Evolutionary conservation across 2,329 filamentous ascomycete genomes (phyloP).

Genomic region (Thelonectria blattea): DNA sequence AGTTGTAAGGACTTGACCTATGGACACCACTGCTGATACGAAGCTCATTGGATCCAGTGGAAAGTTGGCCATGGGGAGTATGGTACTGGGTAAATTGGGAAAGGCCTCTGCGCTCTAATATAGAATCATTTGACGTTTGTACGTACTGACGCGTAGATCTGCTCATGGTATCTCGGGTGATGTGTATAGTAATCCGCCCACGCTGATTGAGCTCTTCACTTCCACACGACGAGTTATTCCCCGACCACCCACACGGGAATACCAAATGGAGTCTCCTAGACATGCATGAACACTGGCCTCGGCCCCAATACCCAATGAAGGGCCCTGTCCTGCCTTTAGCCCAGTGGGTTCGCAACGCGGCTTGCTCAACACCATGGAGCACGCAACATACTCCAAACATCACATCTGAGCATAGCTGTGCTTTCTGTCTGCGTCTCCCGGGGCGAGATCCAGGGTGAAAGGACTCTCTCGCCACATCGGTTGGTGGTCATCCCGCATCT

Average conservation of each 20-base stretch:
- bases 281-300: slow-evolving; percentile 15
- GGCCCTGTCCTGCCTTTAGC: background rate
- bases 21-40: background rate
- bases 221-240: background rate
- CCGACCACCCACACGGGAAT: background rate
- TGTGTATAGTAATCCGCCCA: background rate
- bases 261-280: background rate
- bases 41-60: background rate
- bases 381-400: slow-evolving; percentile 11
- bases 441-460: slow-evolving; percentile 1
- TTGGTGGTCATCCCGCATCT: background rate
- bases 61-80: no score
- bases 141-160: background rate
- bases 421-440: background rate
- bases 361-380: slow-evolving; percentile 3
- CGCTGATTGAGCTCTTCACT: background rate
- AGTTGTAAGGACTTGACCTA: background rate
- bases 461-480: background rate
- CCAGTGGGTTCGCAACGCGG: background rate
- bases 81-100: no score
- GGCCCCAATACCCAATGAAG: slow-evolving; percentile 1
- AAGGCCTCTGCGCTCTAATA: no score
- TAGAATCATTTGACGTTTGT: no score
- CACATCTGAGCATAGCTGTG: slow-evolving; percentile 2
- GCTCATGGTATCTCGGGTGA: background rate